Evolutionary conservation across 305 asterid genomes (phyloP).

Genomic region (Fraxinus latifolia): DNA sequence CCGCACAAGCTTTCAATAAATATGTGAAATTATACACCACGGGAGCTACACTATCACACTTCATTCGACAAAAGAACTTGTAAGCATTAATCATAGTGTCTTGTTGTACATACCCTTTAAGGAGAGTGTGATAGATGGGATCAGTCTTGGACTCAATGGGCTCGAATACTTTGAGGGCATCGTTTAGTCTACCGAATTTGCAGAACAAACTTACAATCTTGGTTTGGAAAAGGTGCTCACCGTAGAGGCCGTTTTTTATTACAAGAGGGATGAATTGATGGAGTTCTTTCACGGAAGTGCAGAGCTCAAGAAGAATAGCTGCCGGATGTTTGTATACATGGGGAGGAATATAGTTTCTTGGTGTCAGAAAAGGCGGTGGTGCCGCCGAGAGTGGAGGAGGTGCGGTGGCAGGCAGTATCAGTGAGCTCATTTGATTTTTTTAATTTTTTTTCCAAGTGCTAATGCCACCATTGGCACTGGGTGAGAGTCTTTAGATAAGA

Average conservation of each 20-base stretch:
- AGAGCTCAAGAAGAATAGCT: constrained; percentile 69
- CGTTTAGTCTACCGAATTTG: constrained; percentile 62
- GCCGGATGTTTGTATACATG: constrained; percentile 73
- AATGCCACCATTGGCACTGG: background rate
- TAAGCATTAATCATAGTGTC: constrained; percentile 45
- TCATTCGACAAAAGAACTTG: constrained; percentile 57
- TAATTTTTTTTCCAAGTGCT: background rate
- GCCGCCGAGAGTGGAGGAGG: constrained; percentile 31
- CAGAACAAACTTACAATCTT: constrained; percentile 81
- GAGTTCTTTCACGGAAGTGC: constrained; percentile 67
- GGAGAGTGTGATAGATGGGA: constrained; percentile 67
- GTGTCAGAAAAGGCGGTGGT: constrained; percentile 39
- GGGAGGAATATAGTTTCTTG: constrained; percentile 54
- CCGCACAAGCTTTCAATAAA: constrained; percentile 71
- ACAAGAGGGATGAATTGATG: constrained; percentile 72
- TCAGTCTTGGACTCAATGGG: constrained; percentile 56
- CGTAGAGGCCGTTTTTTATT: constrained; percentile 65
- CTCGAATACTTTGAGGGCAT: constrained; percentile 68
- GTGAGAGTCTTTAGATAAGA: background rate
- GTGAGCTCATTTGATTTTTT: constrained; percentile 40
- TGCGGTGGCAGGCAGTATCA: constrained; percentile 36
- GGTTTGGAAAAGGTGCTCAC: constrained; percentile 68
- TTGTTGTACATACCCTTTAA: constrained; percentile 57
- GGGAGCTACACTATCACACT: constrained; percentile 49
- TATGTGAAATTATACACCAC: constrained; percentile 61